phyloP scores from a whole-genome alignment of 805 yeast genomes.

The Candida ipomoeae region DNA sequence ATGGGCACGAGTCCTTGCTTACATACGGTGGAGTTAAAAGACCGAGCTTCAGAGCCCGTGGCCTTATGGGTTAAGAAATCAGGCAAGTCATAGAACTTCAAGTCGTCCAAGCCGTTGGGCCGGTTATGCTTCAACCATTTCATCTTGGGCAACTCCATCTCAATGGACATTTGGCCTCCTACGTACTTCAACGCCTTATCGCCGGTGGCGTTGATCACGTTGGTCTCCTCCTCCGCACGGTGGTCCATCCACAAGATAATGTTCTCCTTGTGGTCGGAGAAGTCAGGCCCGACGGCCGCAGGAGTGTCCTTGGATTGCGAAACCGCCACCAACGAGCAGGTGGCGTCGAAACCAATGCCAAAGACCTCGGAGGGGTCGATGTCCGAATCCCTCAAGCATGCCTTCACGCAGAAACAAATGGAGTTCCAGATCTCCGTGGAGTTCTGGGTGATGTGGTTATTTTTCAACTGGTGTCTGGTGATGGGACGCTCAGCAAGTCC shows the following conservation, averaged over 20 bases:
- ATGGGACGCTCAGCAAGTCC: conserved; percentile 77
- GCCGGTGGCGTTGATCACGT: conserved; percentile 71
- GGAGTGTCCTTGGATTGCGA: conserved; percentile 63
- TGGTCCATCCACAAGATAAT: conserved; percentile 98
- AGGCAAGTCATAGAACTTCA: conserved; percentile 88
- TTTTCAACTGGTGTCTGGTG: conserved; percentile 68
- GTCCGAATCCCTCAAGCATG: conserved; percentile 69
- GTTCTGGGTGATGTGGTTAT: conserved; percentile 77
- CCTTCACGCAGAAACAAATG: conserved; percentile 75
- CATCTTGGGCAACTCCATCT: conserved; percentile 96
- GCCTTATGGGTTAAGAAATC: conserved; percentile 91
- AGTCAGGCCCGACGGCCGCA: conserved; percentile 90
- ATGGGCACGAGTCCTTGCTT: conserved; percentile 92
- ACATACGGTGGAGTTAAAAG: conserved; percentile 88
- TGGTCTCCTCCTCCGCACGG: conserved; percentile 80
- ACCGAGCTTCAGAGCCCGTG: conserved; percentile 80
- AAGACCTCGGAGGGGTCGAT: conserved; percentile 62
- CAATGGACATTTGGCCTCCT: conserved; percentile 97
- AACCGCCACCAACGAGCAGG: conserved; percentile 88
- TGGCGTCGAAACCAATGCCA: conserved; percentile 96
- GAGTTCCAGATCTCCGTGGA: conserved; percentile 89
- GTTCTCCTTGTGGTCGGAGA: conserved; percentile 65
- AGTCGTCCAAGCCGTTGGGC: conserved; percentile 53
- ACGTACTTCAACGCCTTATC: conserved; percentile 84
- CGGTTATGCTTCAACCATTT: conserved; percentile 90